phyloP scores from a whole-genome alignment of 202 grass and related monocot genomes.

The Cymbopogon flexuosus region DNA sequence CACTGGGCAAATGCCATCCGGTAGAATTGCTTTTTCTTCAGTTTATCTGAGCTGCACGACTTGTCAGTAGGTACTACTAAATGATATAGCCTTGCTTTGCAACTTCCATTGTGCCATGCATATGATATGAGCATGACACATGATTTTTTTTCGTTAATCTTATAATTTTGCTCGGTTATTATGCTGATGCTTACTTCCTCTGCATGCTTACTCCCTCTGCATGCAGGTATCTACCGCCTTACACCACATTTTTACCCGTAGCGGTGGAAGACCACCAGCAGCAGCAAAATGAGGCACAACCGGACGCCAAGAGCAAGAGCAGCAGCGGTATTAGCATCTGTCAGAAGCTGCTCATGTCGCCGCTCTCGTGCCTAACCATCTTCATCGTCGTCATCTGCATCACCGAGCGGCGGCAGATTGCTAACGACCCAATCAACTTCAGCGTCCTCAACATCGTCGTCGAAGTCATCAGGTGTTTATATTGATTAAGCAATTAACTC shows the following conservation, averaged over 20 bases:
- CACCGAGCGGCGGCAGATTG: constrained; percentile 57
- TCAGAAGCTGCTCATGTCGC: constrained; percentile 47
- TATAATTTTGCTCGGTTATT: not conserved
- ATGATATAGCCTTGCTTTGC: not conserved
- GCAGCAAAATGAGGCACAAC: not conserved
- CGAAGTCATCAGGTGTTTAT: constrained; percentile 59
- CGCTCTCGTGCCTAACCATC: constrained; percentile 49
- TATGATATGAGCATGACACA: not conserved
- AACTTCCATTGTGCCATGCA: not conserved
- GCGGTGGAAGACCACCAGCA: not conserved
- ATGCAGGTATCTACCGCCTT: constrained; percentile 66
- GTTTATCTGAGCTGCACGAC: too few relatives aligned
- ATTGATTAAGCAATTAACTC: not conserved
- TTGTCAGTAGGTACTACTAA: too few relatives aligned
- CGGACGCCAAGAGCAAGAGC: not conserved
- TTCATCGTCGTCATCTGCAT: constrained; percentile 66
- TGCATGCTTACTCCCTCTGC: not conserved
- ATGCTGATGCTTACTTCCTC: not conserved
- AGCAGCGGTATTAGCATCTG: constrained; percentile 18
- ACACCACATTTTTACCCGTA: constrained; percentile 47
- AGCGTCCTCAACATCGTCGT: constrained; percentile 62
- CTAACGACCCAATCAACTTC: constrained; percentile 68
- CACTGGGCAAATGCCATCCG: too few relatives aligned
- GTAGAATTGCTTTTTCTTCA: too few relatives aligned
- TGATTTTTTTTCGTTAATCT: too few relatives aligned